Base-by-base conservation (phyloP, 768 basidiomycete species). In the Hemileccinum rubropunctum region DNA sequence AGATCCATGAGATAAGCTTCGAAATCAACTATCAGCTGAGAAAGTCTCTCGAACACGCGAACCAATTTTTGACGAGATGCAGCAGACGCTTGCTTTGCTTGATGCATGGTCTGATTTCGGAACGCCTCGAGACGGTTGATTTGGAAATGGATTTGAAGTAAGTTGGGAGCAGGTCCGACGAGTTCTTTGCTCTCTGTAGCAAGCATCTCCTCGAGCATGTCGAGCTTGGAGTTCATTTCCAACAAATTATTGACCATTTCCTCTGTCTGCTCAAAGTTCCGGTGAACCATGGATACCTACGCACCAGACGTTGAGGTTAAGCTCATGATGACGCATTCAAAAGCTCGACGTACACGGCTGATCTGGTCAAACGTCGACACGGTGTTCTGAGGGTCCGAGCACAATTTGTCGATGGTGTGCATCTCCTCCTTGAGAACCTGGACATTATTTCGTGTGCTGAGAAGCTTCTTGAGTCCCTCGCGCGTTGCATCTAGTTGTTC, bases 291-390 rank as follows among this genome's bases (percentile, higher is more conserved):
- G 6, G 95, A 98, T 3, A 97, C 94, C 94, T 98, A 49, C 11
- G 11, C 28, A 30, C 7, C 28, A n/a, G 46, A 14, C 14, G 11
- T 21, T 17, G 18, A 15, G 13, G 6, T 35, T 37, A 20, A 42
- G 53, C 48, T 9, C 10, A 41, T 23, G 27, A 38, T 37, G 35
- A 52, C 20, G 20, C n/a, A 40, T 28, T 20, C 20, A 20, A 23
- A 37, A 23, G 38, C 20, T 38, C 8, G 13, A 75, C 86, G 48
- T 62, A 97, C 95, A 69, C 94, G 79, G 63, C 89, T 91, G 64
- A 98, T 97, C 72, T 97, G 95, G 72, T 93, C 92, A 67, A 95
- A 98, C 10, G 90, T 98, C 26, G 85, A 76, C 10, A 93, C 88
- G 14, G 79, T 74, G 49, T 84, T 85, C 58, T 82, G 74, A 11